phyloP scores from a whole-genome alignment of 176 grass and related monocot genomes.

The Carex pumila region DNA sequence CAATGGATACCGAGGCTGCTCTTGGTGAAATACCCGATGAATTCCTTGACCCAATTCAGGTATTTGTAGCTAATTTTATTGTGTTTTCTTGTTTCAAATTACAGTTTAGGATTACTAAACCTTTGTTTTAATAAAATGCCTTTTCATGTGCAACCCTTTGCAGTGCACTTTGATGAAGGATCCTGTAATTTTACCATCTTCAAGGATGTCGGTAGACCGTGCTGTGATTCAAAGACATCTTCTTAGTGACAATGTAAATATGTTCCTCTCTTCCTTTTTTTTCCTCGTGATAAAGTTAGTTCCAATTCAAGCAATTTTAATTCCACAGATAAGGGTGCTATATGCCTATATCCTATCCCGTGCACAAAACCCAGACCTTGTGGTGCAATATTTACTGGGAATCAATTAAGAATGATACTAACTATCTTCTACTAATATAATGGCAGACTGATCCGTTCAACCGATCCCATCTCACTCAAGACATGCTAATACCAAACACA shows the following conservation, averaged over 20 bases:
- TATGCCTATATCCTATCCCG: no score
- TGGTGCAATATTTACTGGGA: background rate
- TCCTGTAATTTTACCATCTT: conserved; percentile 92
- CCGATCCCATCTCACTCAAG: conserved; percentile 86
- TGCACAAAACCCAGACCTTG: background rate
- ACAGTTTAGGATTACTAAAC: background rate
- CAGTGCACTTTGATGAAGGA: conserved; percentile 96
- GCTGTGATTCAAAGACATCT: conserved; percentile 89
- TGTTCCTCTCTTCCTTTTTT: background rate
- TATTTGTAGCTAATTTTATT: conserved; percentile 18
- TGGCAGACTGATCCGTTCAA: conserved; percentile 91
- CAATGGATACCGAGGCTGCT: conserved; percentile 83
- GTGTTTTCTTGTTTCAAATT: background rate
- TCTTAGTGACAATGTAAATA: conserved; percentile 78
- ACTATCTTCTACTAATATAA: conserved; percentile 21
- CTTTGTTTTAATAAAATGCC: background rate
- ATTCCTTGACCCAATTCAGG: conserved; percentile 98
- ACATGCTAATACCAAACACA: conserved; percentile 76
- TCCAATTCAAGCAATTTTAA: background rate
- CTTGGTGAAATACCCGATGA: conserved; percentile 97
- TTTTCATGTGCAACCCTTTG: background rate
- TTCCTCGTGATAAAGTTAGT: background rate
- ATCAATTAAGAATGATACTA: background rate
- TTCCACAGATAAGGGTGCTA: no score
- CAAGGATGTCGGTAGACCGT: conserved; percentile 67